Base-by-base conservation (phyloP, 495 filamentous ascomycete species). In the Wilcoxina mikolae region DNA sequence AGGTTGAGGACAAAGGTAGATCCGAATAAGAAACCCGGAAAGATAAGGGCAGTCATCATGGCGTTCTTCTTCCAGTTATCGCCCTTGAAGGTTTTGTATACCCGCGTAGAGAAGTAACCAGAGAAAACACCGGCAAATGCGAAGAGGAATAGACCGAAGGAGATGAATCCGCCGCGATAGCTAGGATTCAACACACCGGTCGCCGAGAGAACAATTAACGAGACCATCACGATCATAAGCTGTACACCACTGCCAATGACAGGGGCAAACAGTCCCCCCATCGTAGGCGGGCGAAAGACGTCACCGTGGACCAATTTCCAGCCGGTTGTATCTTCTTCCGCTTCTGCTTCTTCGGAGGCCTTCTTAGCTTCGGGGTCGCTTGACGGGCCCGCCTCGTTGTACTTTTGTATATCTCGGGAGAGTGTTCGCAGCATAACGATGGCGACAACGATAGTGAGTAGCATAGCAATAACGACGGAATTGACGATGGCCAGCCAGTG, bases 291-390 rank as follows among this genome's bases (percentile, higher is more conserved):
- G 20, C 88, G 78, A 71, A 95, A 95, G n/a, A 94, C 85, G 67
- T 95, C 89, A 15, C 80, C 87, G 62, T 95, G 89, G n/a, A 94
- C 74, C 20, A 94, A 73, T 65, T 95, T 95, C 89, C 89, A 95
- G 35, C 89, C 89, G 18, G 85, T 86, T 29, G 84, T 75, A 58
- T 95, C 89, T 59, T 95, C 89, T 2, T 87, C 66, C 3, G 72
- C 67, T 57, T 94, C 87, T 1, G 88, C 89, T 53, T 90, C 87
- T 12, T 78, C 82, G 41, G 87, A 84, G 2, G 70, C 77, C 55
- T 79, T 81, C 61, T 85, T 87, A 29, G 79, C 79, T 23, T 85
- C 83, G 53, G 91, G 85, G 48, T 79, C 66, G 1, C 67, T 71
- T 23, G 29, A 38, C 31, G 58, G 28, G 11, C 65, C 62, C 29